Percentiles rank a stretch among this genome's conserved stretches.
These are phyloP conservation scores for Ceratocystis albifundus DNA, from an alignment of 2,329 filamentous ascomycete species.

Conservation along the genomic window DNA sequence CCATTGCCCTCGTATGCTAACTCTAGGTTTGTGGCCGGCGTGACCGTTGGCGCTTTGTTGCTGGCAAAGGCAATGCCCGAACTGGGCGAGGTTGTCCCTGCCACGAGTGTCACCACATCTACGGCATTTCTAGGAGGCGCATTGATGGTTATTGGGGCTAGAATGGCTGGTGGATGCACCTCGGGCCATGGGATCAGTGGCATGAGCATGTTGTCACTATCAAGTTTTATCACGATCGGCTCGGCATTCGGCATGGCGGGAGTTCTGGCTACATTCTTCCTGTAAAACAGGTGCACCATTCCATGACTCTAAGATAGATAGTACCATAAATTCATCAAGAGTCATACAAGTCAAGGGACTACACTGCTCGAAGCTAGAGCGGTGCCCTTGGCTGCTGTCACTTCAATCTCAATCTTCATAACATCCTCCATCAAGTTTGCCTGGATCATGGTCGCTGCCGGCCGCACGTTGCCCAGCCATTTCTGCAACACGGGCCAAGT, in stretches of 20 bases:
- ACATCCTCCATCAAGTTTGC: conserved; percentile 40
- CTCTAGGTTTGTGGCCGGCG: conserved; percentile 43
- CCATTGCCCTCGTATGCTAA: conserved; percentile 32
- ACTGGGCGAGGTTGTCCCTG: conserved; percentile 26
- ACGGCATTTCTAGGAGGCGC: conserved; percentile 44
- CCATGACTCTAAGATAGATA: background rate
- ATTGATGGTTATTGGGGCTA: conserved; percentile 47
- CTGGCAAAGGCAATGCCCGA: conserved; percentile 28
- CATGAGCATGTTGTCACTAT: conserved; percentile 48
- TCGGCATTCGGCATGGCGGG: conserved; percentile 45
- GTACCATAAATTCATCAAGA: background rate
- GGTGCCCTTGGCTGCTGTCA: conserved; percentile 30
- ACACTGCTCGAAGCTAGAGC: background rate
- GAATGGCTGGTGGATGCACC: conserved; percentile 55
- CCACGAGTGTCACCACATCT: conserved; percentile 29
- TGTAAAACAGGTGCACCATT: conserved; percentile 16
- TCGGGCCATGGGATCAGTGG: conserved; percentile 60
- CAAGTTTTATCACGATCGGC: conserved; percentile 51
- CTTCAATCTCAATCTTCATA: conserved; percentile 38
- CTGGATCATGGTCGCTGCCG: conserved; percentile 45
- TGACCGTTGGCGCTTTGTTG: conserved; percentile 37
- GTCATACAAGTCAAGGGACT: background rate
- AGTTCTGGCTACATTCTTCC: conserved; percentile 26
- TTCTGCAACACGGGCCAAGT: conserved; percentile 41
- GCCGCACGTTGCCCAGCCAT: conserved; percentile 40